phyloP scores from a whole-genome alignment of 495 filamentous ascomycete genomes.

The Gamarada debralockiae region DNA sequence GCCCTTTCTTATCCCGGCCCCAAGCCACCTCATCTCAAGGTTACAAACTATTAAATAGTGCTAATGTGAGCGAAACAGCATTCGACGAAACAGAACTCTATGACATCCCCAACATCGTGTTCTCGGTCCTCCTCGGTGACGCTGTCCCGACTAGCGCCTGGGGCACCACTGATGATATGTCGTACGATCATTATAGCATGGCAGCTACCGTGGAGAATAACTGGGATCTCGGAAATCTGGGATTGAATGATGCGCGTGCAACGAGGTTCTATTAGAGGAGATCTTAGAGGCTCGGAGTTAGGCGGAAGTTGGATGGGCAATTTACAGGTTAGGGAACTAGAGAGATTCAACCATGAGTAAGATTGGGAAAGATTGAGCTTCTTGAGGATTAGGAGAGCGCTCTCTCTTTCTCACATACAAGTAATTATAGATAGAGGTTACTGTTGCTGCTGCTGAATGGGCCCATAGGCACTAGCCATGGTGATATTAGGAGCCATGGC shows the following conservation, averaged over 20 bases:
- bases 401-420: too few species aligned
- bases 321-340: too few species aligned
- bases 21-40: too few species aligned
- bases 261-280: slow-evolving; percentile 41
- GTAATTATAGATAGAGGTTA: too few species aligned
- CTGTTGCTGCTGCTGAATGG: too few species aligned
- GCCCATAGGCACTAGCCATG: too few species aligned
- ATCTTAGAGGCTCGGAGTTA: too few species aligned
- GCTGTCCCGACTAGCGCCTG: slow-evolving; percentile 52
- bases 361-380: too few species aligned
- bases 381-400: too few species aligned
- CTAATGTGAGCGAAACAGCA: slow-evolving; percentile 23
- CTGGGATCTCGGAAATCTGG: slow-evolving; percentile 39
- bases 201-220: slow-evolving; percentile 62
- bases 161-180: slow-evolving; percentile 59
- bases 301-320: too few species aligned
- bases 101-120: slow-evolving; percentile 49
- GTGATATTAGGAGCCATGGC: too few species aligned
- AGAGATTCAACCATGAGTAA: too few species aligned
- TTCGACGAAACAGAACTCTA: slow-evolving; percentile 64
- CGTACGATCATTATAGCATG: slow-evolving; percentile 67
- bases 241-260: slow-evolving; percentile 44
- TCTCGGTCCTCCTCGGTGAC: slow-evolving; percentile 60
- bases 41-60: neutral
- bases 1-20: neutral